These are phyloP conservation scores for Annulohypoxylon moriforme DNA, from an alignment of 495 filamentous ascomycete genomes.

Conservation along the genomic window DNA sequence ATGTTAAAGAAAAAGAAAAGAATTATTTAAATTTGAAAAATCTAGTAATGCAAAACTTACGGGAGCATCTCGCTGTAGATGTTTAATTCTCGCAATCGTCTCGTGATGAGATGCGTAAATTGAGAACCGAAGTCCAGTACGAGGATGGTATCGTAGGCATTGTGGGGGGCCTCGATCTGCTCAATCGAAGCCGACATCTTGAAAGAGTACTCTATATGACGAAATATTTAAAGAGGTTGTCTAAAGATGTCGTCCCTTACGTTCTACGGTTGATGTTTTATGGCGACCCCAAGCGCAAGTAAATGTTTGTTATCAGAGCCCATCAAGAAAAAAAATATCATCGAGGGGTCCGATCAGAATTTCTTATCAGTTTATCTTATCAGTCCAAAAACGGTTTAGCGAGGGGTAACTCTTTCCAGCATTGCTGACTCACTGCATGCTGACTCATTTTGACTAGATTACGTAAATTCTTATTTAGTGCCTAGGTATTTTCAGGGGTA, in stretches of 20 bases:
- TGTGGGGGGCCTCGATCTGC: conserved; percentile 60
- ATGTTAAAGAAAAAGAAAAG: neutral
- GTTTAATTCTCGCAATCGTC: conserved; percentile 81
- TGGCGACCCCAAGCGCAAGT: conserved; percentile 10
- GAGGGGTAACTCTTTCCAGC: conserved; percentile 14
- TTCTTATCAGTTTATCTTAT: conserved; percentile 24
- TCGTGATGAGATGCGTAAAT: conserved; percentile 79
- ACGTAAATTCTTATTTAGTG: neutral
- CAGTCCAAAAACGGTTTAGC: conserved; percentile 20
- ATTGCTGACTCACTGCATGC: neutral
- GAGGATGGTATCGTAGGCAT: conserved; percentile 73
- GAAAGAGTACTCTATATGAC: neutral
- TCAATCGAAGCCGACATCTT: conserved; percentile 50
- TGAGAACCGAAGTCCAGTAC: conserved; percentile 75
- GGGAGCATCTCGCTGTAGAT: conserved; percentile 94
- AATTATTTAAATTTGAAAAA: neutral
- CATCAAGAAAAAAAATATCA: conserved; percentile 17
- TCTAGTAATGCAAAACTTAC: neutral
- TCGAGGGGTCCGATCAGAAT: conserved; percentile 19
- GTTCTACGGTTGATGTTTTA: neutral
- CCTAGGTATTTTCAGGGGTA: neutral
- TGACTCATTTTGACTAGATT: neutral
- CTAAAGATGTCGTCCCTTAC: neutral
- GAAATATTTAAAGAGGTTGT: neutral
- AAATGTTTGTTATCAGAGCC: neutral